Evolutionary conservation across 331 rosid genomes (phyloP).

Genomic region (Telfairia occidentalis): DNA sequence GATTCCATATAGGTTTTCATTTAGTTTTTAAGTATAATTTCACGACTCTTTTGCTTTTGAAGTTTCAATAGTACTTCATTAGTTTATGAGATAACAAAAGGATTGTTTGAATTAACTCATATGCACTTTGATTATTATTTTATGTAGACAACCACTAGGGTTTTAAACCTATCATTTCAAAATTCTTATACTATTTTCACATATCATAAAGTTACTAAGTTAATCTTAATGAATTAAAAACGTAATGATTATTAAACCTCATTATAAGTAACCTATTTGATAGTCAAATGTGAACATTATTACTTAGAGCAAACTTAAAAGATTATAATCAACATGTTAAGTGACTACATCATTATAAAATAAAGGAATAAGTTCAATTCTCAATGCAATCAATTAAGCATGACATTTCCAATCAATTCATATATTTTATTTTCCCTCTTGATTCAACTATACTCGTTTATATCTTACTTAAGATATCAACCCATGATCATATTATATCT

Average conservation of each 20-base stretch:
- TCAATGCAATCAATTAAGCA: constrained; percentile 7
- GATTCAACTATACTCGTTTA: neutral
- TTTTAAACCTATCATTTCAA: neutral
- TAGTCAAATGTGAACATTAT: constrained; percentile 1
- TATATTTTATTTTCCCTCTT: neutral
- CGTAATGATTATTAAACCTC: neutral
- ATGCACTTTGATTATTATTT: neutral
- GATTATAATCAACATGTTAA: neutral
- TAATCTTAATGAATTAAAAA: neutral
- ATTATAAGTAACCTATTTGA: neutral
- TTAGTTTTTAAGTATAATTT: too few relatives aligned
- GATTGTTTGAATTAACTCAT: too few relatives aligned
- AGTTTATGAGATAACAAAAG: too few relatives aligned
- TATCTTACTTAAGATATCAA: neutral
- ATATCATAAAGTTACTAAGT: neutral
- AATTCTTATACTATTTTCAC: neutral
- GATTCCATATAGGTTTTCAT: too few relatives aligned
- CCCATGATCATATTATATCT: neutral
- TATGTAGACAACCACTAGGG: neutral
- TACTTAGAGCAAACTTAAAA: neutral
- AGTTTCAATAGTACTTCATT: too few relatives aligned
- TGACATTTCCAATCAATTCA: constrained; percentile 1
- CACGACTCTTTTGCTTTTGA: too few relatives aligned
- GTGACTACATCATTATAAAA: neutral
- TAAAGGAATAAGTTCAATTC: neutral